Conservation (phyloP, 2,329 filamentous ascomycete genomes). For the Hypomyces perniciosus region DNA sequence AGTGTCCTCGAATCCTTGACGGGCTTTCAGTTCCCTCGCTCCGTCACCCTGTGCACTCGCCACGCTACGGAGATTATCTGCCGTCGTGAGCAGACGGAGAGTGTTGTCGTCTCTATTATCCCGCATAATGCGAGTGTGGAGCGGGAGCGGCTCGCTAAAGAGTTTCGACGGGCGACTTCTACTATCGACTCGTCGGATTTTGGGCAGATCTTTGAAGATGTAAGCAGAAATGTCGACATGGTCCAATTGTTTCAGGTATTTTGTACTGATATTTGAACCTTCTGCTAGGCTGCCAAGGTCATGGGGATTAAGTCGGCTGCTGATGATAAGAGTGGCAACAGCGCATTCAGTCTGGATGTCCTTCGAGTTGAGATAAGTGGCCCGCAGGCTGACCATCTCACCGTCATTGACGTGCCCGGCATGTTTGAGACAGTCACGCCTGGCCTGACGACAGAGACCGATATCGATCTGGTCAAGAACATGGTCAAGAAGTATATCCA, state of each 20-base stretch:
- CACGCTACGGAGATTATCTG: constrained; percentile 35
- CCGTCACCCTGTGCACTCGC: constrained; percentile 40
- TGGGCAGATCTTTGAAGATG: constrained; percentile 34
- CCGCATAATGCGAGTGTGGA: constrained; percentile 16
- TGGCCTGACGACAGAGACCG: constrained; percentile 38
- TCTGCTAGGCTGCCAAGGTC: constrained; percentile 30
- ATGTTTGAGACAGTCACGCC: constrained; percentile 36
- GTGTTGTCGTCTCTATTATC: constrained; percentile 37
- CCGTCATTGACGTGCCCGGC: constrained; percentile 49
- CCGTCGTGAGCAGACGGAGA: constrained; percentile 23
- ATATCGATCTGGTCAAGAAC: constrained; percentile 39
- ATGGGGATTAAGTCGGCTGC: constrained; percentile 37
- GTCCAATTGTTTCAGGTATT: background rate
- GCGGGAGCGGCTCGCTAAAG: constrained; percentile 7
- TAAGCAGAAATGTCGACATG: constrained; percentile 16
- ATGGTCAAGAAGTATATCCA: constrained; percentile 45
- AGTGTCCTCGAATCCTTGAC: constrained; percentile 68
- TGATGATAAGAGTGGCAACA: background rate
- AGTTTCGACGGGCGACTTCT: constrained; percentile 22
- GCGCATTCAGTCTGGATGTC: constrained; percentile 40
- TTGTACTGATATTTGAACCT: background rate
- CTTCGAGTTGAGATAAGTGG: constrained; percentile 38
- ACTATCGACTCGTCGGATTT: constrained; percentile 22
- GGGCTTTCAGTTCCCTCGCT: constrained; percentile 42
- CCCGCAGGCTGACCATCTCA: constrained; percentile 39